phyloP scores from a whole-genome alignment of 2,329 filamentous ascomycete species.

The Chrysoporthe deuterocubensis region DNA sequence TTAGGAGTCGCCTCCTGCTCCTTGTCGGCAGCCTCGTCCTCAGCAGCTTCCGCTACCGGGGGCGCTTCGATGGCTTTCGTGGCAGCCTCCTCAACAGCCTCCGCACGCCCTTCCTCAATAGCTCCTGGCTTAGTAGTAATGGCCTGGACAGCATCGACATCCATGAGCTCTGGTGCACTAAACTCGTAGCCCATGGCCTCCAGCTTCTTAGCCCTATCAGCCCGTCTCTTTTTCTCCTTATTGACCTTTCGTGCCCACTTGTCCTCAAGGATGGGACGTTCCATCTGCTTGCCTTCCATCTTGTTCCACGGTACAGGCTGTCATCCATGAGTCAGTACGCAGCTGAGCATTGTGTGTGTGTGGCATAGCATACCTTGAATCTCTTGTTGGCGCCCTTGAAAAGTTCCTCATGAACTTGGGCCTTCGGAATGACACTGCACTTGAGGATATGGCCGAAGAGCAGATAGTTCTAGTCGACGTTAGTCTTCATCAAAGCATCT shows the following conservation, averaged over 20 bases:
- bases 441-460: constrained; percentile 94
- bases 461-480: constrained; percentile 71
- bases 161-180: constrained; percentile 72
- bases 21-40: constrained; percentile 40
- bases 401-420: constrained; percentile 77
- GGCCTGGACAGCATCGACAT: constrained; percentile 39
- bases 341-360: background rate
- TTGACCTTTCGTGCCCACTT: constrained; percentile 78
- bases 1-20: constrained; percentile 34
- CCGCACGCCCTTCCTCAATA: constrained; percentile 40
- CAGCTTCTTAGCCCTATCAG: constrained; percentile 72
- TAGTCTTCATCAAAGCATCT: background rate
- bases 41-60: constrained; percentile 38
- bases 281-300: constrained; percentile 76
- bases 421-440: constrained; percentile 76
- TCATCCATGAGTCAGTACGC: background rate
- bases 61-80: constrained; percentile 34
- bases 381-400: constrained; percentile 91
- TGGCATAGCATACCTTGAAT: constrained; percentile 63
- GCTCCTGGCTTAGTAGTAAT: constrained; percentile 37
- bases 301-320: constrained; percentile 78
- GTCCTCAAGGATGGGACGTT: constrained; percentile 72
- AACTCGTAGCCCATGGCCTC: constrained; percentile 85
- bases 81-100: constrained; percentile 44
- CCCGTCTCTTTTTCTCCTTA: constrained; percentile 73